Conservation (phyloP, 1,139 yeast genomes). For the Kodamaea fungicola region DNA sequence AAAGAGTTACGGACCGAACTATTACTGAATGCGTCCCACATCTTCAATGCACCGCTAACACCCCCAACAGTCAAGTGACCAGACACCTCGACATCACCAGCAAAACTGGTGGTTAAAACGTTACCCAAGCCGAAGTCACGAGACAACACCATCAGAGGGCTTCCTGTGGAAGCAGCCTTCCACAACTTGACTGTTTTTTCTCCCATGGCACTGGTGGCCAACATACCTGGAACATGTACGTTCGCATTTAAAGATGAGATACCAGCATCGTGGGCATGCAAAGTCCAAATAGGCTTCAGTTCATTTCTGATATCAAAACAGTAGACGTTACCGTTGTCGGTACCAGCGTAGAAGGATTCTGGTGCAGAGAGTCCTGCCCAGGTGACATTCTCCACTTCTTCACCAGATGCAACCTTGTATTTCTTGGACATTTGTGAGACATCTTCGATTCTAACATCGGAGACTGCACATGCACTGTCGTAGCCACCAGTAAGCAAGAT, state of each 20-base stretch:
- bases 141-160: conserved; percentile 84
- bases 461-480: conserved; percentile 72
- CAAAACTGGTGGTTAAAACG: conserved; percentile 78
- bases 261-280: conserved; percentile 96
- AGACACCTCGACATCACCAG: conserved; percentile 82
- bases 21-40: conserved; percentile 91
- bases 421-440: conserved; percentile 55
- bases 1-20: conserved; percentile 71
- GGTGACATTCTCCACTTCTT: conserved; percentile 79
- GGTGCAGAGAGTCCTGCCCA: conserved; percentile 60
- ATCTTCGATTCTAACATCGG: conserved; percentile 83
- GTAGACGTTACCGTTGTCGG: conserved; percentile 87
- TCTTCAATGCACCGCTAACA: conserved; percentile 73
- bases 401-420: conserved; percentile 58
- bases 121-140: conserved; percentile 96
- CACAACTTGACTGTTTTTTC: conserved; percentile 85
- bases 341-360: conserved; percentile 77
- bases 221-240: conserved; percentile 62
- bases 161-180: conserved; percentile 55
- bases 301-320: conserved; percentile 80
- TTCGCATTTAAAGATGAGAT: conserved; percentile 79
- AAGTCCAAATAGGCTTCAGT: conserved; percentile 81
- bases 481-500: conserved; percentile 90
- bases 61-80: conserved; percentile 90
- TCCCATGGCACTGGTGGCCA: conserved; percentile 88